Conservation (phyloP, 371 early-diverging fungal species). For the Amoeboradix gromovi region DNA sequence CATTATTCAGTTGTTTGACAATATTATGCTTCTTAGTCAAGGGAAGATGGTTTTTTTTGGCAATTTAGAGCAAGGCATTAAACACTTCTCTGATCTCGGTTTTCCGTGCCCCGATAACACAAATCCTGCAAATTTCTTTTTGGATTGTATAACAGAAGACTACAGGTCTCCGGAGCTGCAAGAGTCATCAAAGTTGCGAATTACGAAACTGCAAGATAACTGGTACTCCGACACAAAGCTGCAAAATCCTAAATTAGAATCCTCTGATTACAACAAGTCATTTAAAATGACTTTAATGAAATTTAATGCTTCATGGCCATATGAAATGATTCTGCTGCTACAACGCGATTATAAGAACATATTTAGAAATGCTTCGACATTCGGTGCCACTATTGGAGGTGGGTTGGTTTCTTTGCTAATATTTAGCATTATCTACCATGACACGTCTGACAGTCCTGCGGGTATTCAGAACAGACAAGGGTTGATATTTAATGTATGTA, state of each 20-base stretch:
- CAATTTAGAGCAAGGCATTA: slow-evolving; percentile 5
- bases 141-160: slow-evolving; percentile 9
- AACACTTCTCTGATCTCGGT: slow-evolving; percentile 5
- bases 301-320: background rate
- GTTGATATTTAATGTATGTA: slow-evolving; percentile 22
- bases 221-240: background rate
- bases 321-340: background rate
- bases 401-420: slow-evolving; percentile 3
- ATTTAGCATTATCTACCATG: slow-evolving; percentile 16
- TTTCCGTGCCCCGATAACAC: slow-evolving; percentile 5
- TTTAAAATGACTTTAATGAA: background rate
- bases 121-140: slow-evolving; percentile 7
- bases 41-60: slow-evolving; percentile 11
- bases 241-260: too few relatives aligned
- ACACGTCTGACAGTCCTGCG: slow-evolving; percentile 7
- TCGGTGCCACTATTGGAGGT: slow-evolving; percentile 1
- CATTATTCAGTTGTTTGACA: slow-evolving; percentile 17
- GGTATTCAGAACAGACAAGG: slow-evolving; percentile 26
- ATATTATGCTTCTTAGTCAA: slow-evolving; percentile 19
- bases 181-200: background rate
- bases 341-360: background rate
- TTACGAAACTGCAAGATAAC: background rate
- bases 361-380: slow-evolving; percentile 1
- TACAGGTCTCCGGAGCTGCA: background rate
- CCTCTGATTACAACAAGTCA: background rate